A percentile compares a stretch with the other conserved stretches of the same genome.
These are phyloP conservation scores for Chrysoporthe austroafricana DNA, from an alignment of 2,329 filamentous ascomycete species.

Conservation along the genomic window DNA sequence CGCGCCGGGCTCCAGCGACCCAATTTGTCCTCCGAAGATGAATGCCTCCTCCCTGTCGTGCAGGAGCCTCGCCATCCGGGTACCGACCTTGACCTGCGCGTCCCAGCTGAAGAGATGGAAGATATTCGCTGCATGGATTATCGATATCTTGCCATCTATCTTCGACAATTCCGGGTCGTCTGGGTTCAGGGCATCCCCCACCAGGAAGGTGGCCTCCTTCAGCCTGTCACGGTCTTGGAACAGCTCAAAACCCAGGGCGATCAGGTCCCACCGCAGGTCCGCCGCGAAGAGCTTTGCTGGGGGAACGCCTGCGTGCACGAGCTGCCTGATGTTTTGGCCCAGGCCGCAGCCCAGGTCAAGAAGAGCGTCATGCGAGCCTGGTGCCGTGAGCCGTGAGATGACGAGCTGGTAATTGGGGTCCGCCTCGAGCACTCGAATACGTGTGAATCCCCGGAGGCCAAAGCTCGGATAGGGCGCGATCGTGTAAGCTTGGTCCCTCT, in stretches of 20 bases:
- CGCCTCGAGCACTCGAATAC: slow-evolving; percentile 39
- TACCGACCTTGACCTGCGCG: slow-evolving; percentile 34
- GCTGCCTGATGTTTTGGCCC: slow-evolving; percentile 48
- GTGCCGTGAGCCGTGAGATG: slow-evolving; percentile 33
- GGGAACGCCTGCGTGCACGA: slow-evolving; percentile 44
- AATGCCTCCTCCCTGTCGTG: slow-evolving; percentile 27
- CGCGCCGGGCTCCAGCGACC: slow-evolving; percentile 24
- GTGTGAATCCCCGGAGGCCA: slow-evolving; percentile 44
- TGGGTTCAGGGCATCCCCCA: slow-evolving; percentile 34
- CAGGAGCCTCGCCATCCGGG: slow-evolving; percentile 34
- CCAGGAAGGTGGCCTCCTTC: slow-evolving; percentile 27
- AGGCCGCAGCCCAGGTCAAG: slow-evolving; percentile 50
- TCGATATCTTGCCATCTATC: slow-evolving; percentile 35
- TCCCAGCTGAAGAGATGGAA: slow-evolving; percentile 40
- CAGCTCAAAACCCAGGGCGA: slow-evolving; percentile 40
- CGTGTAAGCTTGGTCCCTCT: slow-evolving; percentile 43
- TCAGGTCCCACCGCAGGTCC: slow-evolving; percentile 41
- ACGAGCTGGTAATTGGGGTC: slow-evolving; percentile 36
- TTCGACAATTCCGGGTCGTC: slow-evolving; percentile 26
- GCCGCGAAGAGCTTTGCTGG: slow-evolving; percentile 42
- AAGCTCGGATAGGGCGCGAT: slow-evolving; percentile 45
- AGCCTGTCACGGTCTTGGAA: slow-evolving; percentile 37
- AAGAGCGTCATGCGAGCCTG: slow-evolving; percentile 33
- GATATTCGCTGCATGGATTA: slow-evolving; percentile 37
- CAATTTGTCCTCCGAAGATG: slow-evolving; percentile 37